phyloP scores from a whole-genome alignment of 2,329 filamentous ascomycete species.

The Phyllachora maydis region DNA sequence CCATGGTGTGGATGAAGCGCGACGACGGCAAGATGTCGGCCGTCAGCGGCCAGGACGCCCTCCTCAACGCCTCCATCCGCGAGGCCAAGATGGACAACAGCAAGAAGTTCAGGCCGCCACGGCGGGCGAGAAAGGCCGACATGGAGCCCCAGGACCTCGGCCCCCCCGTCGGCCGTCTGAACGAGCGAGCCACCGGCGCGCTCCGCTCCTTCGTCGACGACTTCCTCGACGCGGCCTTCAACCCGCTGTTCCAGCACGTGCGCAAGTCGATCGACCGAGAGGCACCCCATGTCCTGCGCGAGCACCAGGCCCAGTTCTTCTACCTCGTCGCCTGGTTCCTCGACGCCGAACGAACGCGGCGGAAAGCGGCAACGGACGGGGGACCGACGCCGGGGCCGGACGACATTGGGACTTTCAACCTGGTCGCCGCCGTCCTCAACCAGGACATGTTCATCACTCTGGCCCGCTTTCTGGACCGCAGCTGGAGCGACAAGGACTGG shows the following conservation, averaged over 20 bases:
- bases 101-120: conserved; percentile 79
- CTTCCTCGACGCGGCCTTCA: conserved; percentile 89
- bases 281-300: conserved; percentile 56
- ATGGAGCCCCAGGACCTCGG: conserved; percentile 58
- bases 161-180: conserved; percentile 46
- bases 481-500: conserved; percentile 72
- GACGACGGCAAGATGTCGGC: conserved; percentile 70
- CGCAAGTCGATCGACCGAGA: conserved; percentile 83
- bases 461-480: conserved; percentile 61
- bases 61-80: conserved; percentile 50
- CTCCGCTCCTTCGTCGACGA: conserved; percentile 74
- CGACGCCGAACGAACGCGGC: conserved; percentile 58
- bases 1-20: conserved; percentile 90
- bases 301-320: conserved; percentile 73
- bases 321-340: conserved; percentile 89
- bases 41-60: conserved; percentile 70
- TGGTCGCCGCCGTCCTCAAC: conserved; percentile 76
- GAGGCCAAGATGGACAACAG: conserved; percentile 76
- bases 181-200: conserved; percentile 51
- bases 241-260: conserved; percentile 68
- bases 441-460: conserved; percentile 89
- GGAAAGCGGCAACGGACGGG: conserved; percentile 32
- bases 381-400: conserved; percentile 19
- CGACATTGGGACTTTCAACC: conserved; percentile 56
- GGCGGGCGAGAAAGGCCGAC: conserved; percentile 36